Percentiles rank a stretch among this genome's conserved stretches.
phyloP scores from a whole-genome alignment of 2,329 filamentous ascomycete genomes.

The Shiraia sp. region DNA sequence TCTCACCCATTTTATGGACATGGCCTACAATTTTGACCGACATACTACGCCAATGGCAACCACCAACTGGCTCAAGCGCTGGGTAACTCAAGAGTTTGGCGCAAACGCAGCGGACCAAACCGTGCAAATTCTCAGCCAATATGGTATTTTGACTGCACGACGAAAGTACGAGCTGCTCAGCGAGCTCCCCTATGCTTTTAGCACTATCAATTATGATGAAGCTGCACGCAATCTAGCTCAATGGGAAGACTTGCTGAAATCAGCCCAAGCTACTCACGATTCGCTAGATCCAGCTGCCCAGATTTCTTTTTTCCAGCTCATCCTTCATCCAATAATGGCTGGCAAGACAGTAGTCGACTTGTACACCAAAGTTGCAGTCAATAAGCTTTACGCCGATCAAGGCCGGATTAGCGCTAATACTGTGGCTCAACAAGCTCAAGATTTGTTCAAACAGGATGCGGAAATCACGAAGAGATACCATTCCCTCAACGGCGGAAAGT shows the following conservation, averaged over 20 bases:
- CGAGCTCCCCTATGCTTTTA: neutral
- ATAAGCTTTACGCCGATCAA: conserved; percentile 9
- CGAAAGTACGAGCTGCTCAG: conserved; percentile 5
- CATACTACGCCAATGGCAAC: neutral
- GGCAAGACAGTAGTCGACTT: conserved; percentile 46
- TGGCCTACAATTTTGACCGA: conserved; percentile 4
- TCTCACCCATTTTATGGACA: conserved; percentile 8
- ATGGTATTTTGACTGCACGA: conserved; percentile 1
- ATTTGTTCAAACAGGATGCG: neutral
- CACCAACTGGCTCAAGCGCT: conserved; percentile 1
- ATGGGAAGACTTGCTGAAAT: conserved; percentile 1
- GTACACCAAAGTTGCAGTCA: conserved; percentile 10
- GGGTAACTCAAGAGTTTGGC: conserved; percentile 3
- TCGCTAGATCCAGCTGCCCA: conserved; percentile 48
- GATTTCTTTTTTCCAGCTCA: conserved; percentile 62
- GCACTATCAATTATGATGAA: conserved; percentile 4
- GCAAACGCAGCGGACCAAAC: neutral
- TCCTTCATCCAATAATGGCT: conserved; percentile 59
- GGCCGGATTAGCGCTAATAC: conserved; percentile 8
- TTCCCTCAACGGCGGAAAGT: conserved; percentile 14
- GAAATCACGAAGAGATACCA: conserved; percentile 12
- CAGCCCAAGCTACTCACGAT: neutral
- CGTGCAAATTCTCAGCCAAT: conserved; percentile 2
- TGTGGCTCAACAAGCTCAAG: conserved; percentile 7
- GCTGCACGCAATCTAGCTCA: neutral